Evolutionary conservation across 1,139 yeast species (phyloP), one percentile per base, ranked within the genome.

Genomic region (Arxiozyma slooffiae): DNA sequence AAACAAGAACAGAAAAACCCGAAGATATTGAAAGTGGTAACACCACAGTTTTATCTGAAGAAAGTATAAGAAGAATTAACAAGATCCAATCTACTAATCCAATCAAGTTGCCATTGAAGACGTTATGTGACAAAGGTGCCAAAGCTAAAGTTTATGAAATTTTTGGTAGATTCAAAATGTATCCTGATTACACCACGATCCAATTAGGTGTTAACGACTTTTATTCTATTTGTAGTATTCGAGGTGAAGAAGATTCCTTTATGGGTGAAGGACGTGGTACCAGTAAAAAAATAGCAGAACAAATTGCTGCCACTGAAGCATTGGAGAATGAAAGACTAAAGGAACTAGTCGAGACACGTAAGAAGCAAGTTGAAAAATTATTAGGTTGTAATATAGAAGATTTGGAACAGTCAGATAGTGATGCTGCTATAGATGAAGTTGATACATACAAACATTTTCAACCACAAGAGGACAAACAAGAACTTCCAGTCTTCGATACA

Each of bases 231-330:
- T 48, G 49, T 39, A 22, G 34, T 16, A 42, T 49, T n/a, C 38
- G 40, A 39, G 26, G 46, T 39, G 37, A 36, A n/a, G 44, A 46
- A 9, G 45, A 51, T 23, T 47, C 47, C 9, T 41, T 41, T 22
- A 20, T 52, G 16, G 54, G 52, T 38, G 47, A 46, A 18, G 54
- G 52, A 24, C 51, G 54, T 47, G 52, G 54, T 42, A 23, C 44
- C 16, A 49, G 42, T 23, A 52, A 49, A 30, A 48, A 52, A 26
- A 49, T 49, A 38, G 48, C 52, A 8, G 52, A 52, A 52, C 54
- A 52, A 48, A 18, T 38, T 24, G 54, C 54, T 22, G 54, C 54
- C n/a, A 21, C 41, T 30, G 46, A 41, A 11, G 54, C 48, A 36
- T 36, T 52, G 18, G 34, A 45, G 17, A 38, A 24, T 22, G 46